Evolutionary conservation across 139 green algal genomes (phyloP).

Genomic region (Chlamydomonas schloesseri): DNA sequence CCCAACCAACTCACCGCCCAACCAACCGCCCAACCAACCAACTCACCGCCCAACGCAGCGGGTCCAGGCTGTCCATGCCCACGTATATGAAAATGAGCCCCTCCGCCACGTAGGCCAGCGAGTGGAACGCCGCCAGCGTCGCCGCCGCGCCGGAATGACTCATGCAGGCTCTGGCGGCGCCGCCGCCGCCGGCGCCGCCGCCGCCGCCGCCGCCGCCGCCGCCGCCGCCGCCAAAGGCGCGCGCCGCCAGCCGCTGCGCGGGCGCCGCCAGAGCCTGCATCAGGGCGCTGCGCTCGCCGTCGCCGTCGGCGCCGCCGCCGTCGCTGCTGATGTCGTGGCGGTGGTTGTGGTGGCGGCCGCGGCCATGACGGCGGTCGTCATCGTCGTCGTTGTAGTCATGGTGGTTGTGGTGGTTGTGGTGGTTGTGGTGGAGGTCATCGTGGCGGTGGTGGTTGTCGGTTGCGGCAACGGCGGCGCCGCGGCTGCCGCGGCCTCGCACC

Average conservation of each 20-base stretch:
- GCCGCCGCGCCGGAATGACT: slow-evolving; percentile 30
- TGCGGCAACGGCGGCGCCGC: too few relatives aligned
- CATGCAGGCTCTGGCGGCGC: slow-evolving; percentile 24
- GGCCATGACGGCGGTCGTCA: too few relatives aligned
- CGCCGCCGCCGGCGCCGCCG: not conserved
- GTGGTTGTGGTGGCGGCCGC: not conserved
- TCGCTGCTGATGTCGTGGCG: too few relatives aligned
- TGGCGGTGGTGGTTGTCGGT: too few relatives aligned
- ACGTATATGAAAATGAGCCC: slow-evolving; percentile 89
- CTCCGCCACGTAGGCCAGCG: slow-evolving; percentile 76
- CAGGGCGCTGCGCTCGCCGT: not conserved
- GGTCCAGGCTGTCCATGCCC: slow-evolving; percentile 85
- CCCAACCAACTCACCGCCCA: too few relatives aligned
- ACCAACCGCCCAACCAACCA: too few relatives aligned
- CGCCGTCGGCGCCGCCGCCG: not conserved
- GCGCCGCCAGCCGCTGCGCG: slow-evolving; percentile 9
- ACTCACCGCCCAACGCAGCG: slow-evolving; percentile 74
- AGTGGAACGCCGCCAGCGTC: not conserved
- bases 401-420: too few relatives aligned
- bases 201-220: not conserved
- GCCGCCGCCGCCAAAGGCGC: not conserved
- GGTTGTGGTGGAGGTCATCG: too few relatives aligned
- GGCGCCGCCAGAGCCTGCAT: slow-evolving; percentile 8
- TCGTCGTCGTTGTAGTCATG: too few relatives aligned
- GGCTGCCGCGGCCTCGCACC: too few relatives aligned